Evolutionary conservation across 768 basidiomycete genomes (phyloP).

Genomic region (Roridomyces roridus): DNA sequence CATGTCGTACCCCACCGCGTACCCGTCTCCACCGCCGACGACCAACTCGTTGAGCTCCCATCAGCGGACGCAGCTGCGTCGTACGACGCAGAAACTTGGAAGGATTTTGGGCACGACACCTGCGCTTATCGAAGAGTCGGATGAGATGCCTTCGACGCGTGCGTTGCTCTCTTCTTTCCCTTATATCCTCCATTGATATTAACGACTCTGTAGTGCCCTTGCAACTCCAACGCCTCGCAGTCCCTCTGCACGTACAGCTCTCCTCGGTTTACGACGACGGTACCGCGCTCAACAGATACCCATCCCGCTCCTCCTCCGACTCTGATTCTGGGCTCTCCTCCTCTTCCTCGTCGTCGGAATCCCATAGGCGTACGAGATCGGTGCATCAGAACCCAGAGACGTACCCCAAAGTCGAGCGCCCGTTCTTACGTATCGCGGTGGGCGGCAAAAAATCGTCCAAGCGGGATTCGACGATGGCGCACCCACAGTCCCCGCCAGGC

Average conservation of each 20-base stretch:
- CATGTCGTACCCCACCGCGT: constrained; percentile 35
- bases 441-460: constrained; percentile 11
- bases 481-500: constrained; percentile 24
- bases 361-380: constrained; percentile 4
- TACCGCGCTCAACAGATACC: constrained; percentile 15
- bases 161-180: background rate
- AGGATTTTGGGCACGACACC: constrained; percentile 65
- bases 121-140: constrained; percentile 53
- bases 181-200: background rate
- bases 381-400: constrained; percentile 16
- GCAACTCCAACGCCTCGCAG: constrained; percentile 24
- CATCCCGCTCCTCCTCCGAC: constrained; percentile 18
- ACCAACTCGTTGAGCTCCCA: constrained; percentile 56
- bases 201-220: constrained; percentile 14
- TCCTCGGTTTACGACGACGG: no score
- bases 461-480: constrained; percentile 22
- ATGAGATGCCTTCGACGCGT: constrained; percentile 21
- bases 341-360: constrained; percentile 9
- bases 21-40: constrained; percentile 62
- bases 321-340: constrained; percentile 8
- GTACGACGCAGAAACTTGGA: constrained; percentile 64
- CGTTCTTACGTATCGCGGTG: constrained; percentile 14
- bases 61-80: constrained; percentile 62
- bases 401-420: constrained; percentile 21
- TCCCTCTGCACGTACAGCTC: constrained; percentile 20